A percentile compares a stretch with the other conserved stretches of the same genome.
phyloP scores from a whole-genome alignment of 176 grass and related monocot species.

The Eragrostis curvula region DNA sequence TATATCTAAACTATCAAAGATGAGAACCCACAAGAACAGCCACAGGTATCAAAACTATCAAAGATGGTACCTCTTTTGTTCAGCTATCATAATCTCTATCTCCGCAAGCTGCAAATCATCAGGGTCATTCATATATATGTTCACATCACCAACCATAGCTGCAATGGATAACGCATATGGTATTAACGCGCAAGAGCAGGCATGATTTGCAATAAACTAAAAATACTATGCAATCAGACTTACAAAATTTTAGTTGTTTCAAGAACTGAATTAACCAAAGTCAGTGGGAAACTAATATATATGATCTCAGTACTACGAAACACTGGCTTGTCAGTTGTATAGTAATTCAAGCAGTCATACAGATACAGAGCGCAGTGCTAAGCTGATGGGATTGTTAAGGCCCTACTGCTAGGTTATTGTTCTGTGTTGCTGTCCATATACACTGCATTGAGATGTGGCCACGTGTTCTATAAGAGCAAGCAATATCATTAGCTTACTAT shows the following conservation, averaged over 20 bases:
- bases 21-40: neutral
- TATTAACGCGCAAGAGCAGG: neutral
- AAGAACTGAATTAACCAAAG: neutral
- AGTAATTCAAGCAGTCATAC: neutral
- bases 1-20: neutral
- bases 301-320: neutral
- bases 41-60: neutral
- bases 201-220: neutral
- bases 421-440: neutral
- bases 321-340: neutral
- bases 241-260: neutral
- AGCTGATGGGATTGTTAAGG: neutral
- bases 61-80: slow-evolving; percentile 63
- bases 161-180: neutral
- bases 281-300: neutral
- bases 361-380: neutral
- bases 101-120: slow-evolving; percentile 72
- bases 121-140: slow-evolving; percentile 95
- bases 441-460: neutral
- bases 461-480: neutral
- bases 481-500: neutral
- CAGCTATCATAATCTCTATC: slow-evolving; percentile 95
- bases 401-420: neutral
- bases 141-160: slow-evolving; percentile 99
- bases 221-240: neutral